Evolutionary conservation across 805 yeast species (phyloP).

Genomic region (Soucietia sequanensis): DNA sequence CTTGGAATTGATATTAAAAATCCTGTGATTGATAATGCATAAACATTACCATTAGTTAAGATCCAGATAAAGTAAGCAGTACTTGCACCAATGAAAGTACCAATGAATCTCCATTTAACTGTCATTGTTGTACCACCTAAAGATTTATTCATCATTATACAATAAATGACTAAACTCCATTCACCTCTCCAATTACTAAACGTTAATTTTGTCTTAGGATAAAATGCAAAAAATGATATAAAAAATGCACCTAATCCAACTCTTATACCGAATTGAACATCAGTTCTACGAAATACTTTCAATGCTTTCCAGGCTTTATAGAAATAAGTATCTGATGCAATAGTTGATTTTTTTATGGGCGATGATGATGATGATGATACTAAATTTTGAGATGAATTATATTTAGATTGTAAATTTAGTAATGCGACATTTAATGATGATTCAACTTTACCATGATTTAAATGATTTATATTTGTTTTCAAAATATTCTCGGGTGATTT

Average conservation of each 20-base stretch:
- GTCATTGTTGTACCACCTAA: slow-evolving; percentile 84
- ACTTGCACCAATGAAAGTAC: slow-evolving; percentile 71
- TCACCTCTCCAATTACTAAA: slow-evolving; percentile 75
- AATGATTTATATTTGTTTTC: slow-evolving; percentile 9
- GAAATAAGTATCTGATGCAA: slow-evolving; percentile 7
- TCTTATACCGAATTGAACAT: slow-evolving; percentile 74
- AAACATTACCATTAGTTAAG: slow-evolving; percentile 53
- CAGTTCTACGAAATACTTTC: slow-evolving; percentile 56
- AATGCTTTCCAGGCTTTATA: slow-evolving; percentile 48
- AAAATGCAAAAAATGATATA: slow-evolving; percentile 65
- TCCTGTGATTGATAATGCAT: slow-evolving; percentile 50
- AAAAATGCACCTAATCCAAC: slow-evolving; percentile 76
- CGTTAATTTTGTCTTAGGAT: slow-evolving; percentile 49
- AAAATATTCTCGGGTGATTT: slow-evolving; percentile 3
- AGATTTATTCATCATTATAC: slow-evolving; percentile 82
- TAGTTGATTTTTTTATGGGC: slow-evolving; percentile 3
- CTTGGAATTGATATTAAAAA: slow-evolving; percentile 48
- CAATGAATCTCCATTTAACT: slow-evolving; percentile 67
- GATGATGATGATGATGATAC: neutral
- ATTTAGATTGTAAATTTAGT: slow-evolving; percentile 22
- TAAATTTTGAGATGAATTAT: slow-evolving; percentile 1
- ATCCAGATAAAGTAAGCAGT: slow-evolving; percentile 62
- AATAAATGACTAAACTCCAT: slow-evolving; percentile 81
- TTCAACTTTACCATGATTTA: slow-evolving; percentile 2
- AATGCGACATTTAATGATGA: slow-evolving; percentile 32